phyloP scores from a whole-genome alignment of 1,284 basidiomycete genomes.

The Peniophora sp. region DNA sequence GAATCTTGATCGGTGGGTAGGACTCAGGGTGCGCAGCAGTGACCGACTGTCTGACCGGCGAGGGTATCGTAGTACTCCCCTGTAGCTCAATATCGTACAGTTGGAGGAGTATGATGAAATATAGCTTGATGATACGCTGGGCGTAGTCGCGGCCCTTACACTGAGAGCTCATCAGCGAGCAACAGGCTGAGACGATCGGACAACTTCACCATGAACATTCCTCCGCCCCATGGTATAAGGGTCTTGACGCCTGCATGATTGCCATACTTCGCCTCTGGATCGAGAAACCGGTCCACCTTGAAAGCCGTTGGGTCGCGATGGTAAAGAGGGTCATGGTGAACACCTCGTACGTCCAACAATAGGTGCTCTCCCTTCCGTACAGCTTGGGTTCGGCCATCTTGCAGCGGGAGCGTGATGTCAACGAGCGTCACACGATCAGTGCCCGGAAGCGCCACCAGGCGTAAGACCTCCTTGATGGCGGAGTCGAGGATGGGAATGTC shows the following conservation, averaged over 20 bases:
- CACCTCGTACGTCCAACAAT: background rate
- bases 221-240: background rate
- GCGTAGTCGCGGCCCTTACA: background rate
- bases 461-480: background rate
- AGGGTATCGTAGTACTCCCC: background rate
- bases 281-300: background rate
- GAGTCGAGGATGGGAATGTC: background rate
- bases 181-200: too few species aligned
- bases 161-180: background rate
- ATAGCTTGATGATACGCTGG: background rate
- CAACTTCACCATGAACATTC: background rate
- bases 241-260: background rate
- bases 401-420: background rate
- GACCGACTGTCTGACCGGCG: background rate
- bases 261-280: background rate
- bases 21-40: background rate
- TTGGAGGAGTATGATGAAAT: background rate
- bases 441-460: background rate
- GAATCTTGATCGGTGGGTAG: background rate
- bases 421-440: background rate
- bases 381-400: background rate
- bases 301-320: background rate
- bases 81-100: background rate
- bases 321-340: background rate
- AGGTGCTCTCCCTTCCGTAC: background rate